Evolutionary conservation across 345 rosid genomes (phyloP).

Genomic region (Aquilaria yunnanensis): DNA sequence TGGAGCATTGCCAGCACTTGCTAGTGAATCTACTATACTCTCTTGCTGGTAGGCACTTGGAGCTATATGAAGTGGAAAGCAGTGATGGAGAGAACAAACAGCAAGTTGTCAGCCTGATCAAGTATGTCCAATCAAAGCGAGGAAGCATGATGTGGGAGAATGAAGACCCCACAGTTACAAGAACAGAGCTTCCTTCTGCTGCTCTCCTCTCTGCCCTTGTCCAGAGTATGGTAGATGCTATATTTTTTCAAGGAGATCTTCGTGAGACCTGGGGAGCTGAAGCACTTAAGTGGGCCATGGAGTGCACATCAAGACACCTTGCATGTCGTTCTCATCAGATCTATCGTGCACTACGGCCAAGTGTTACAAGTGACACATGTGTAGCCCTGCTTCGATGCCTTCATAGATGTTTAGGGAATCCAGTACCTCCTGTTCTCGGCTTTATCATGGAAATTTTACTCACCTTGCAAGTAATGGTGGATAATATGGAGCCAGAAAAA

Average conservation of each 20-base stretch:
- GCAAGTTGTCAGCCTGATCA: slow-evolving; percentile 92
- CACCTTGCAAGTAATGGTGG: slow-evolving; percentile 98
- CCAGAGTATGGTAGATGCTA: slow-evolving; percentile 99
- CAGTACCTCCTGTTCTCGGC: slow-evolving; percentile 91
- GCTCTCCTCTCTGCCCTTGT: slow-evolving; percentile 94
- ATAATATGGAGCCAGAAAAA: slow-evolving; percentile 99
- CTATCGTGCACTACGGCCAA: slow-evolving; percentile 92
- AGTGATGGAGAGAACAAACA: slow-evolving; percentile 96
- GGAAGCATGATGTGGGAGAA: slow-evolving; percentile 99
- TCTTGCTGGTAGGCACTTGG: slow-evolving; percentile 97
- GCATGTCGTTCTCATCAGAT: slow-evolving; percentile 99
- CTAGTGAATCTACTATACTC: slow-evolving; percentile 95
- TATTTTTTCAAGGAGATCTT: slow-evolving; percentile 98
- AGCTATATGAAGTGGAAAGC: slow-evolving; percentile 93
- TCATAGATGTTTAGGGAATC: slow-evolving; percentile 94
- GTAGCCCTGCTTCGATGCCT: slow-evolving; percentile 93
- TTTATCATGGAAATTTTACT: slow-evolving; percentile 91
- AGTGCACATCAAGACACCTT: slow-evolving; percentile 96
- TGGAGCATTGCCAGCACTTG: slow-evolving; percentile 97
- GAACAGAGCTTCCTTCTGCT: slow-evolving; percentile 94
- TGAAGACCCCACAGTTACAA: slow-evolving; percentile 83
- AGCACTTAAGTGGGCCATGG: slow-evolving; percentile 99
- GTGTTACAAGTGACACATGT: slow-evolving; percentile 89
- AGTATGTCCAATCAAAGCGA: slow-evolving; percentile 96
- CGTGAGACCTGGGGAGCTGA: slow-evolving; percentile 98